Percentiles rank a stretch among this genome's conserved stretches.
These are phyloP conservation scores for Jatropha podagrica DNA, from an alignment of 441 rosid species.

Conservation along the genomic window DNA sequence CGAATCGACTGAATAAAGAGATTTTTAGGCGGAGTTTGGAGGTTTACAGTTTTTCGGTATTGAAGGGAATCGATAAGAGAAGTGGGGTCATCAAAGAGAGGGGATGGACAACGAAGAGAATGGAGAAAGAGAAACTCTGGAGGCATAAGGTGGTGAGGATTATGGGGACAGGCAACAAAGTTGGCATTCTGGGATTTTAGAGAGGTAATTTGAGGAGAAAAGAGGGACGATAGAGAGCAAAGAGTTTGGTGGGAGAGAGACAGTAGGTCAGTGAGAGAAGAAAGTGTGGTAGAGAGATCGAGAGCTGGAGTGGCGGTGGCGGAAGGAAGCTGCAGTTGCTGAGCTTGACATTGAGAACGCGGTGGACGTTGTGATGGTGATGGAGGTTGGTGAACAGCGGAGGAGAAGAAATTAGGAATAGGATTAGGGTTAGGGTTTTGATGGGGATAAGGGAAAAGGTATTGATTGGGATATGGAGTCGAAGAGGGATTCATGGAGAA, in stretches of 20 bases:
- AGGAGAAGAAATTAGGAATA: constrained; percentile 19
- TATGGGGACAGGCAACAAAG: constrained; percentile 56
- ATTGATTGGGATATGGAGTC: constrained; percentile 22
- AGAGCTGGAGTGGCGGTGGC: constrained; percentile 26
- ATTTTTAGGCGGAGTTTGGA: constrained; percentile 7
- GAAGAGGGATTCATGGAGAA: constrained; percentile 36
- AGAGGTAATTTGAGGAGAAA: constrained; percentile 40
- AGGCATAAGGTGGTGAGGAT: constrained; percentile 67
- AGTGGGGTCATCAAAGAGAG: constrained; percentile 29
- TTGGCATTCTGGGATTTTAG: constrained; percentile 27
- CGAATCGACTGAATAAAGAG: constrained; percentile 15
- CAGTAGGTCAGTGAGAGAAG: constrained; percentile 49
- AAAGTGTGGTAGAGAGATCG: constrained; percentile 49
- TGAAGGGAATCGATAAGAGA: constrained; percentile 34
- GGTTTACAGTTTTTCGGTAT: constrained; percentile 49
- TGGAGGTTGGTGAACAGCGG: constrained; percentile 12
- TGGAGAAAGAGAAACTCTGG: constrained; percentile 73
- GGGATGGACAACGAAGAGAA: constrained; percentile 61
- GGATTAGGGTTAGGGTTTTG: constrained; percentile 19
- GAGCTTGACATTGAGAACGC: constrained; percentile 12
- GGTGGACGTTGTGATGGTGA: constrained; percentile 23
- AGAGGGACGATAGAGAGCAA: constrained; percentile 34
- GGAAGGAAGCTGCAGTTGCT: constrained; percentile 15
- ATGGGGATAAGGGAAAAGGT: constrained; percentile 18
- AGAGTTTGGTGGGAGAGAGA: constrained; percentile 47